Conservation (phyloP, 768 basidiomycete genomes). For the Suillus americanus region DNA sequence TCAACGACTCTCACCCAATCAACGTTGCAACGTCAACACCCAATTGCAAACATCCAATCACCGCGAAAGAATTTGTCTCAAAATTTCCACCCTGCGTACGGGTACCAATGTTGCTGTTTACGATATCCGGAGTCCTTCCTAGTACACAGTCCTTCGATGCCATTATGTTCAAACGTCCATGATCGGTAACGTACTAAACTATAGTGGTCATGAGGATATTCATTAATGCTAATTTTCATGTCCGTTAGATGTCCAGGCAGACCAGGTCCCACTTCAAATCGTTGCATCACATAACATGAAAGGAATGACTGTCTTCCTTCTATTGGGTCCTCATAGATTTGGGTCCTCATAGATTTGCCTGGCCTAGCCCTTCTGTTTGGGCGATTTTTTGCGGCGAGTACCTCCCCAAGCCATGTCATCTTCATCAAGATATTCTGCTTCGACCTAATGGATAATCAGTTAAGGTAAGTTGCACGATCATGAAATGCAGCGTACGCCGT, state of each 20-base stretch:
- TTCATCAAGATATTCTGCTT: constrained; percentile 27
- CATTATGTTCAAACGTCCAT: background rate
- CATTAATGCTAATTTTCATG: background rate
- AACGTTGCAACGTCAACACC: no score
- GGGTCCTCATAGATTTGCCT: background rate
- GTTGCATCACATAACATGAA: background rate
- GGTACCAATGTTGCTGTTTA: background rate
- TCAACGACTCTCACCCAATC: no score
- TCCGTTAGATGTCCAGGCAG: background rate
- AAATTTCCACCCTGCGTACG: background rate
- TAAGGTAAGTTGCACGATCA: background rate
- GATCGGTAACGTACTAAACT: background rate
- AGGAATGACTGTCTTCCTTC: background rate
- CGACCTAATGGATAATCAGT: constrained; percentile 12
- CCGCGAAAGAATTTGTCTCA: background rate
- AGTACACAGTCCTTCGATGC: background rate
- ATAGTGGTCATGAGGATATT: background rate
- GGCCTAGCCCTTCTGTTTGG: background rate
- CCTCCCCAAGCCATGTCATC: constrained; percentile 28
- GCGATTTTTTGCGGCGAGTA: constrained; percentile 10
- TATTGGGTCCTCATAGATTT: background rate
- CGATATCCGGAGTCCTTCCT: background rate
- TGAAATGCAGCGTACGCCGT: constrained; percentile 17
- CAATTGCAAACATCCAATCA: background rate
- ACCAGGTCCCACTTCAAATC: background rate